A percentile compares a stretch with the other conserved stretches of the same genome.
Conservation (phyloP, 2,329 filamentous ascomycete species). For the Diplodia sapinea region DNA sequence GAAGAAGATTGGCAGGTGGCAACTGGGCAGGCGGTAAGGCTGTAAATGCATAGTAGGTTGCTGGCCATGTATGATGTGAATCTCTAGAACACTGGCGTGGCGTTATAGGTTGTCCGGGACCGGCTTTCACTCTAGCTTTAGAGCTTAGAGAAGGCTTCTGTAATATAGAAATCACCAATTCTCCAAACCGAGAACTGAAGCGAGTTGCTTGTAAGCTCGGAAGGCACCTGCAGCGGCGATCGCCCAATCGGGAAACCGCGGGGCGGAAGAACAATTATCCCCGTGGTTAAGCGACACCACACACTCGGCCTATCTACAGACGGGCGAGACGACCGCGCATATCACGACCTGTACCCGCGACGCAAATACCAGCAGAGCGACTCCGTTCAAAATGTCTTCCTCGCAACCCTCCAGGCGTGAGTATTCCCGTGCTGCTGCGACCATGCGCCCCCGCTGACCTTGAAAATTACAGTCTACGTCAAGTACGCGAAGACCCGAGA, state of each 20-base stretch:
- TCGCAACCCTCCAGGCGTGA: conserved; percentile 29
- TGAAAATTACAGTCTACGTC: conserved; percentile 25
- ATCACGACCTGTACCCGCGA: conserved; percentile 20
- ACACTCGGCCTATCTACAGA: conserved; percentile 8
- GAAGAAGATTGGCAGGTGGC: conserved; percentile 81
- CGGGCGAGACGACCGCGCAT: conserved; percentile 10
- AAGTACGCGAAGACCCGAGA: conserved; percentile 21
- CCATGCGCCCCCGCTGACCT: neutral
- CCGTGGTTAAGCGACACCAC: conserved; percentile 20
- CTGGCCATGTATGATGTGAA: conserved; percentile 12
- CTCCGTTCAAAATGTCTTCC: conserved; percentile 21
- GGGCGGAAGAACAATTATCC: conserved; percentile 21
- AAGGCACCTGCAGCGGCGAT: neutral
- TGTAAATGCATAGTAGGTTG: neutral
- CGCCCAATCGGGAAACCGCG: conserved; percentile 5
- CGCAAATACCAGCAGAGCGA: conserved; percentile 27
- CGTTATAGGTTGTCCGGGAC: neutral
- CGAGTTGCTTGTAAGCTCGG: neutral
- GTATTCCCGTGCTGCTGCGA: neutral
- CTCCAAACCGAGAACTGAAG: too few species aligned
- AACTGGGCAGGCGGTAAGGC: conserved; percentile 69
- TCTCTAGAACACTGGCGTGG: neutral
- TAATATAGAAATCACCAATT: conserved; percentile 24
- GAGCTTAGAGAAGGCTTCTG: neutral
- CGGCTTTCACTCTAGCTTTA: neutral